phyloP scores from a whole-genome alignment of 2,329 filamentous ascomycete species.

The Tolypocladium amazonense region DNA sequence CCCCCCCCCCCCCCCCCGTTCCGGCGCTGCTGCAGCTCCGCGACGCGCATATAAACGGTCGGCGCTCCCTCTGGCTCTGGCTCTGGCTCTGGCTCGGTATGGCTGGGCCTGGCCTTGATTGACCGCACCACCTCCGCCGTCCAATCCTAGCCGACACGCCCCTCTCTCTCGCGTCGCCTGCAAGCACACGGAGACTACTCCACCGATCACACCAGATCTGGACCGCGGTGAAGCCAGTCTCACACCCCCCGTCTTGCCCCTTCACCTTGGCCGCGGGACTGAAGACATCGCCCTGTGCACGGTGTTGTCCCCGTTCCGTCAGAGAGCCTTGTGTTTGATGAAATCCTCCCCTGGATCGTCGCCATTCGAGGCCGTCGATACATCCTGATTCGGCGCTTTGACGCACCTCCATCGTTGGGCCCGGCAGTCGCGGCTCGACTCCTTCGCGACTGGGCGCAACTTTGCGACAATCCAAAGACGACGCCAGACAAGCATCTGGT shows the following conservation, averaged over 20 bases:
- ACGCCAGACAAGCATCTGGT: not conserved
- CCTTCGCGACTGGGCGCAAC: not conserved
- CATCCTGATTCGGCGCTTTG: not conserved
- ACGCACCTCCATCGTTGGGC: not conserved
- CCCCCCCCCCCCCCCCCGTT: too few relatives aligned
- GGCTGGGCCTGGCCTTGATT: not conserved
- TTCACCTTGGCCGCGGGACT: not conserved
- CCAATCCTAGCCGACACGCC: not conserved
- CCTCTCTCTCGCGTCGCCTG: not conserved
- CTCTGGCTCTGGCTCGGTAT: not conserved
- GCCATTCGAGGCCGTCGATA: not conserved
- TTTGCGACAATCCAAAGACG: not conserved
- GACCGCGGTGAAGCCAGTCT: not conserved
- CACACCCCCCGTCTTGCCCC: not conserved
- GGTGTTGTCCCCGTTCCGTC: not conserved
- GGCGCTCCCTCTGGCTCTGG: constrained; percentile 28
- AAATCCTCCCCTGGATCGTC: not conserved
- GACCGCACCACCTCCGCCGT: not conserved
- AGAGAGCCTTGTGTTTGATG: not conserved
- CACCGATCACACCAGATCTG: not conserved
- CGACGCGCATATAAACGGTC: constrained; percentile 37
- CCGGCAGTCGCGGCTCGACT: too few relatives aligned
- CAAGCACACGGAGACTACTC: not conserved
- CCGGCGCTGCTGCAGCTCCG: not conserved
- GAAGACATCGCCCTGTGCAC: not conserved